These are phyloP conservation scores for Lactarius hatsudake DNA, from an alignment of 768 basidiomycete species.

Conservation along the genomic window DNA sequence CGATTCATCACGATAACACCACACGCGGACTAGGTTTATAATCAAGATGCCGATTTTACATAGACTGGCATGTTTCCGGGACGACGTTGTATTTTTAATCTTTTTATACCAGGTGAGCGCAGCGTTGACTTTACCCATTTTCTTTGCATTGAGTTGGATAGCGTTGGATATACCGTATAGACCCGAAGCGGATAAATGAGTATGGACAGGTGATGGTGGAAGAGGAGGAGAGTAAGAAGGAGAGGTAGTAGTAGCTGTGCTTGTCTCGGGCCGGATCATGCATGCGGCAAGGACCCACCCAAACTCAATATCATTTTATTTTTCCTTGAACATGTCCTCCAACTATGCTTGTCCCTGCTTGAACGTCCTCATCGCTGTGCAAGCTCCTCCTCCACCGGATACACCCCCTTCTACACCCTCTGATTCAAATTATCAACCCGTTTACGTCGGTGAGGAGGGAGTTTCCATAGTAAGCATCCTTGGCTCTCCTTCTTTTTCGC, in stretches of 20 bases:
- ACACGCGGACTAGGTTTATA: conserved; percentile 60
- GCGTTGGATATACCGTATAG: conserved; percentile 97
- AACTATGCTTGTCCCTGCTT: conserved; percentile 65
- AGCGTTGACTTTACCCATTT: not conserved
- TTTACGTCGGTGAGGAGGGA: conserved; percentile 67
- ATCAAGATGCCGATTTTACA: conserved; percentile 97
- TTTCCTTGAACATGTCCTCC: conserved; percentile 26
- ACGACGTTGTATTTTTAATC: conserved; percentile 88
- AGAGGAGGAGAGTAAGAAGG: conserved; percentile 37
- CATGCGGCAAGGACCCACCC: not conserved
- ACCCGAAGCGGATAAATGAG: conserved; percentile 93
- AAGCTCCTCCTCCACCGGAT: conserved; percentile 32
- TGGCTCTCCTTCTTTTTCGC: not conserved
- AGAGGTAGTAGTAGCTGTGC: conserved; percentile 32
- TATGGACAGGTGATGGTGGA: conserved; percentile 78
- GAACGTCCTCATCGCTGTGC: conserved; percentile 54
- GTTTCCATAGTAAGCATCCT: conserved; percentile 55
- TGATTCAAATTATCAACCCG: conserved; percentile 46
- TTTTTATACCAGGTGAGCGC: conserved; percentile 83
- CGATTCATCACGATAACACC: conserved; percentile 14
- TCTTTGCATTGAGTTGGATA: conserved; percentile 36
- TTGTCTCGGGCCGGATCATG: conserved; percentile 2
- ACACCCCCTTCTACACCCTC: conserved; percentile 22
- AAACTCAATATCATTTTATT: not conserved
- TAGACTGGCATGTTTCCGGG: conserved; percentile 85